A percentile compares a stretch with the other conserved stretches of the same genome.
Evolutionary conservation across 257 asterid genomes (phyloP).

Genomic region (Solanum habrochaites): DNA sequence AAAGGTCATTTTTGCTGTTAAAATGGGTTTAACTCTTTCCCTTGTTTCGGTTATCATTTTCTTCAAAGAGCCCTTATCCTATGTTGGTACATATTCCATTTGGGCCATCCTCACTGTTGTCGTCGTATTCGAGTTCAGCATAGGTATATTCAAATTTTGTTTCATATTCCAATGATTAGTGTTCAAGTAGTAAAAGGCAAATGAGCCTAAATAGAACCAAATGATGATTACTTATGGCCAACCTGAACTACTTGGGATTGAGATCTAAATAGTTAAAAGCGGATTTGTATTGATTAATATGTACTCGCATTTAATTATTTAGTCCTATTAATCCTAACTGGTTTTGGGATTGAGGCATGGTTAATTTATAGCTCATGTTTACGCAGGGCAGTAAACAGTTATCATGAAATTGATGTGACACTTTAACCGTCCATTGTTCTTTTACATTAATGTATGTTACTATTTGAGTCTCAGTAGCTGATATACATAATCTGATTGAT

Average conservation of each 20-base stretch:
- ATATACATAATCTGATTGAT: background rate
- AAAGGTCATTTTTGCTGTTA: slow-evolving; percentile 50
- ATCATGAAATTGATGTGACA: background rate
- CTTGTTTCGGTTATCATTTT: slow-evolving; percentile 50
- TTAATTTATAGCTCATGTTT: background rate
- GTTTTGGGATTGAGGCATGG: background rate
- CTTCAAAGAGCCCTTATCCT: slow-evolving; percentile 46
- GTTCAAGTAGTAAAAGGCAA: slow-evolving; percentile 20
- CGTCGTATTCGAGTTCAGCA: slow-evolving; percentile 15
- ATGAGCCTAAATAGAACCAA: slow-evolving; percentile 10
- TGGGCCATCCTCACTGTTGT: slow-evolving; percentile 62
- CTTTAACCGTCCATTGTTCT: background rate
- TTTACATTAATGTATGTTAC: background rate
- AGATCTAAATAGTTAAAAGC: background rate
- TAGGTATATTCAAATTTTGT: slow-evolving; percentile 3
- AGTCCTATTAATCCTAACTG: background rate
- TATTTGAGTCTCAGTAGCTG: background rate
- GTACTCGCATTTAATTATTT: background rate
- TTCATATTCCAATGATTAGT: background rate
- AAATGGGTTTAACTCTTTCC: slow-evolving; percentile 49
- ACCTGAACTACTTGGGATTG: slow-evolving; percentile 16
- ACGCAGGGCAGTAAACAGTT: background rate
- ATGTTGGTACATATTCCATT: slow-evolving; percentile 35
- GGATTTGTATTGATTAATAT: background rate
- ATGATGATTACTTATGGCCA: background rate